Conservation (phyloP, 2,329 filamentous ascomycete genomes). For the Lecanosticta acicola region DNA sequence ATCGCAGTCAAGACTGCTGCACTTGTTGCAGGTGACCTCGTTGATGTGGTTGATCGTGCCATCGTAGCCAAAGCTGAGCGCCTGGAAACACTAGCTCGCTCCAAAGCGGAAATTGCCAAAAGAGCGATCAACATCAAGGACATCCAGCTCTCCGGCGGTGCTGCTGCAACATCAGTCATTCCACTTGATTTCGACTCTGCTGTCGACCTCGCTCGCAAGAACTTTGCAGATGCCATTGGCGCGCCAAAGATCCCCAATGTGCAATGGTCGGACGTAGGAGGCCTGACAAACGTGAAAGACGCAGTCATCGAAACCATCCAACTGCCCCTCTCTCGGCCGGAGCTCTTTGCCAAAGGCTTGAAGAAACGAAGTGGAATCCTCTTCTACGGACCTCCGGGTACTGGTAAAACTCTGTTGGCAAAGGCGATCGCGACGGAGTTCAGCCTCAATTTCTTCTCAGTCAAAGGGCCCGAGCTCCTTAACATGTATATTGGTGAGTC, state of each 20-base stretch:
- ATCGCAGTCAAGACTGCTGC: constrained; percentile 94
- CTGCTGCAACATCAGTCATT: constrained; percentile 69
- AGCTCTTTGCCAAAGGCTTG: constrained; percentile 94
- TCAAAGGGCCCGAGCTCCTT: constrained; percentile 84
- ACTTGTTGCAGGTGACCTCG: constrained; percentile 81
- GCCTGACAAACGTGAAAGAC: constrained; percentile 88
- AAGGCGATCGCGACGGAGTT: constrained; percentile 93
- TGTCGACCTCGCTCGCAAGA: constrained; percentile 91
- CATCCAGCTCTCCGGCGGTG: constrained; percentile 80
- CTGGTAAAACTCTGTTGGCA: constrained; percentile 85
- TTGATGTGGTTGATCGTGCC: constrained; percentile 90
- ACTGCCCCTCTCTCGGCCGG: constrained; percentile 80
- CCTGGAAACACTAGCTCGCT: constrained; percentile 63
- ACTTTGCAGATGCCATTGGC: constrained; percentile 95
- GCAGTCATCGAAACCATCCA: constrained; percentile 97
- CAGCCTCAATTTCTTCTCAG: constrained; percentile 88
- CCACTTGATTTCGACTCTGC: constrained; percentile 85
- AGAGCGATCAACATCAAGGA: constrained; percentile 59
- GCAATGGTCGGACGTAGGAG: constrained; percentile 92
- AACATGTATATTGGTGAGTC: constrained; percentile 98
- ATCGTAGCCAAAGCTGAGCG: constrained; percentile 69
- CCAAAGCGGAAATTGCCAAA: constrained; percentile 32
- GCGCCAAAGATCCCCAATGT: constrained; percentile 98
- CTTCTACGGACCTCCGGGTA: constrained; percentile 87
- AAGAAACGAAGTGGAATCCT: constrained; percentile 93